A percentile compares a stretch with the other conserved stretches of the same genome.
Evolutionary conservation across 495 filamentous ascomycete species (phyloP).

Genomic region (Penicillium robsamsonii): DNA sequence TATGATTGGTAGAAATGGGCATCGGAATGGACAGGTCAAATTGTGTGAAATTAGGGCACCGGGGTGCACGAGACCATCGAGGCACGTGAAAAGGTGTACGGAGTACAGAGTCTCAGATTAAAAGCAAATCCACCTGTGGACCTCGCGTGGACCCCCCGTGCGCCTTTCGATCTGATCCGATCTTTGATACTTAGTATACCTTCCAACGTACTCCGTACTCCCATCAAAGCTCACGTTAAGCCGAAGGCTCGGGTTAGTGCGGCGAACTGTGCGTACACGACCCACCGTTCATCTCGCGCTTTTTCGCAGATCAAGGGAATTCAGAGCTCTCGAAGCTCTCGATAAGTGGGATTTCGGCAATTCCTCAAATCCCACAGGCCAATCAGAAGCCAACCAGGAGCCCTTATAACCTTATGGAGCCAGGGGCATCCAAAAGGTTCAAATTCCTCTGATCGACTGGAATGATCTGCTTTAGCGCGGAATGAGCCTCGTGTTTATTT

Average conservation of each 20-base stretch:
- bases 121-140: background rate
- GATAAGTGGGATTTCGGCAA: background rate
- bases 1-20: no score
- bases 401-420: background rate
- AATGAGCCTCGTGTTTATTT: constrained; percentile 15
- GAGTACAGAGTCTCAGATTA: background rate
- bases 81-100: background rate
- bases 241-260: background rate
- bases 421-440: constrained; percentile 6
- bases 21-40: background rate
- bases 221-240: background rate
- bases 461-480: constrained; percentile 28
- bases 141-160: background rate
- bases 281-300: constrained; percentile 9
- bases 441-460: constrained; percentile 22
- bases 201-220: background rate
- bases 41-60: background rate
- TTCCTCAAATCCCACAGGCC: background rate
- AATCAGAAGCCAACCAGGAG: background rate
- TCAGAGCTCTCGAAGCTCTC: background rate
- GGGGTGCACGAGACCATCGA: background rate
- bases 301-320: constrained; percentile 1
- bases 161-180: background rate
- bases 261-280: constrained; percentile 6
- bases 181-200: background rate